Evolutionary conservation across 1,284 basidiomycete species (phyloP).

Genomic region (Malassezia vespertilionis): DNA sequence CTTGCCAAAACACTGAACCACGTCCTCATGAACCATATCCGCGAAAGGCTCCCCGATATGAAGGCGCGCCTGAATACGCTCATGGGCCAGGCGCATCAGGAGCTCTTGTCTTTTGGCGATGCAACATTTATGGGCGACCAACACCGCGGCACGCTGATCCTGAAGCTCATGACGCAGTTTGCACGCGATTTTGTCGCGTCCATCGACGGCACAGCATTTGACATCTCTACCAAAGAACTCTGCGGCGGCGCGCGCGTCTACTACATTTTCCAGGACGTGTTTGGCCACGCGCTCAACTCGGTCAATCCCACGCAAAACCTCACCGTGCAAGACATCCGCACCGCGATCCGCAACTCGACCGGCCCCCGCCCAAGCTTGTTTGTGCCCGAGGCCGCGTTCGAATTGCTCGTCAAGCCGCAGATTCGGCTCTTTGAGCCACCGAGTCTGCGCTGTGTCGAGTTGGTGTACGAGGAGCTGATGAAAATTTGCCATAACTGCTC

Average conservation of each 20-base stretch:
- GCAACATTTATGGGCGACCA: constrained; percentile 81
- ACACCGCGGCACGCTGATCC: constrained; percentile 56
- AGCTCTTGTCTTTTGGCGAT: constrained; percentile 90
- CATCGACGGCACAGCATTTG: constrained; percentile 93
- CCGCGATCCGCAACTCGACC: constrained; percentile 94
- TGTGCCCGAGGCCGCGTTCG: constrained; percentile 94
- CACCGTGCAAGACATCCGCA: constrained; percentile 87
- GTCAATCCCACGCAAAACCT: constrained; percentile 86
- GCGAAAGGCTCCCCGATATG: constrained; percentile 98
- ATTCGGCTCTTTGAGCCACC: constrained; percentile 92
- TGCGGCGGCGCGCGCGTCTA: constrained; percentile 96
- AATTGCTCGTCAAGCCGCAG: constrained; percentile 93
- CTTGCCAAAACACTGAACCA: constrained; percentile 62
- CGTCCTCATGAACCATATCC: constrained; percentile 91
- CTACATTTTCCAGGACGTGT: constrained; percentile 99
- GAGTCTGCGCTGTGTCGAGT: constrained; percentile 84
- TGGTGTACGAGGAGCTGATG: constrained; percentile 97
- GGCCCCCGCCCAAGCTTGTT: constrained; percentile 91
- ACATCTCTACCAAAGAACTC: constrained; percentile 95
- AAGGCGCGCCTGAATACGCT: constrained; percentile 94
- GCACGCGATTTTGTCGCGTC: constrained; percentile 93
- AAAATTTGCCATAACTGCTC: constrained; percentile 99
- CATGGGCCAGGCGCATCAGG: constrained; percentile 98
- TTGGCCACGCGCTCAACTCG: constrained; percentile 76
- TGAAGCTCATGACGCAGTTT: constrained; percentile 94